Percentiles rank a stretch among this genome's conserved stretches.
These are phyloP conservation scores for Cardiospermum halicacabum DNA, from an alignment of 345 rosid species.

Conservation along the genomic window DNA sequence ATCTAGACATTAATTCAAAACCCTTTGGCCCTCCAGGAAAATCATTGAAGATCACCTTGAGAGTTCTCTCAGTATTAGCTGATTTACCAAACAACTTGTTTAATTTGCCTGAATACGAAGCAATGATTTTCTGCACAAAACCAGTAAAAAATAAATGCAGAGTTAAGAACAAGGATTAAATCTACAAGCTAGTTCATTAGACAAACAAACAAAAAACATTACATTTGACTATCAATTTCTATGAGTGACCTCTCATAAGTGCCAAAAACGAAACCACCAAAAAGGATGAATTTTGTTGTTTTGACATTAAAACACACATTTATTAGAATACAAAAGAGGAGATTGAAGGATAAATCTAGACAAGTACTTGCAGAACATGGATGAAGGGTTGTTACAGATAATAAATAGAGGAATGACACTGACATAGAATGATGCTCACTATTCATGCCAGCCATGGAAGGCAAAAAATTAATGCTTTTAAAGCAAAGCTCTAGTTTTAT, in stretches of 20 bases:
- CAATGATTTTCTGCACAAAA: slow-evolving; percentile 57
- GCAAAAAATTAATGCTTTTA: slow-evolving; percentile 26
- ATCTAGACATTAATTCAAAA: slow-evolving; percentile 71
- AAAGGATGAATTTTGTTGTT: slow-evolving; percentile 1
- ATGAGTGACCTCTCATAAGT: slow-evolving; percentile 5
- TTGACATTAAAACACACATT: slow-evolving; percentile 9
- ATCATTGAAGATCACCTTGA: slow-evolving; percentile 76
- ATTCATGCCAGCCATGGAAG: slow-evolving; percentile 27
- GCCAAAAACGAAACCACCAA: slow-evolving; percentile 16
- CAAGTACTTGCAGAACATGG: slow-evolving; percentile 22
- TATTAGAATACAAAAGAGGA: slow-evolving; percentile 11
- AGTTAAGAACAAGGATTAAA: slow-evolving; percentile 5
- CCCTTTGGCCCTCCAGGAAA: slow-evolving; percentile 80
- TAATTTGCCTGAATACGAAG: slow-evolving; percentile 57
- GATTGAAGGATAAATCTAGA: slow-evolving; percentile 14
- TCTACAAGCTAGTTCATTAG: background rate
- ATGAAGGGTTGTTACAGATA: slow-evolving; percentile 31
- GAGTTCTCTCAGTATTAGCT: slow-evolving; percentile 27
- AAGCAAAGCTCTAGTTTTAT: slow-evolving; percentile 26
- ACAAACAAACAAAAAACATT: slow-evolving; percentile 1
- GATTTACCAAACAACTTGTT: slow-evolving; percentile 62
- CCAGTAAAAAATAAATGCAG: slow-evolving; percentile 2
- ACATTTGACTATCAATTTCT: slow-evolving; percentile 15
- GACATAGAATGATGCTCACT: slow-evolving; percentile 19
- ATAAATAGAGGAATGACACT: slow-evolving; percentile 26